These are phyloP conservation scores for Singerocomus rubriflavus DNA, from an alignment of 1,284 basidiomycete species.

Conservation along the genomic window DNA sequence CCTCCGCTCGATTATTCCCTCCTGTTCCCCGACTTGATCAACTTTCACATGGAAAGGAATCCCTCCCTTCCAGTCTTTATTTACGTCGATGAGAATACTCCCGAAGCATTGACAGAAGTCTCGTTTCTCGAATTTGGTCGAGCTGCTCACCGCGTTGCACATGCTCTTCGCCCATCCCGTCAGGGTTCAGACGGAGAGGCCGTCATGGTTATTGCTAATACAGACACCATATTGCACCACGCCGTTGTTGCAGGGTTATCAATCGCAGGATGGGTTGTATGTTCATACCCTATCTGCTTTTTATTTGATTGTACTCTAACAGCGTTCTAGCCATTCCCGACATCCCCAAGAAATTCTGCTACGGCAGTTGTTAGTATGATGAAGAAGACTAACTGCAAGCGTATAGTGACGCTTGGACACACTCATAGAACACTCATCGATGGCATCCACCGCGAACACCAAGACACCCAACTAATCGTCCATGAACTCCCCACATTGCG, in stretches of 20 bases:
- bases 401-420: conserved; percentile 24
- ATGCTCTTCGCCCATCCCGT: conserved; percentile 15
- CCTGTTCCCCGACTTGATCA: conserved; percentile 25
- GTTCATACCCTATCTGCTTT: not conserved
- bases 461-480: conserved; percentile 3
- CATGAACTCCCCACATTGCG: conserved; percentile 29
- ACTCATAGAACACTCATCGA: conserved; percentile 24
- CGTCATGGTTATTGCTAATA: conserved; percentile 29
- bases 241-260: conserved; percentile 25
- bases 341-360: conserved; percentile 32
- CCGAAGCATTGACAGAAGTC: conserved; percentile 11
- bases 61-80: conserved; percentile 21
- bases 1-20: conserved; percentile 28
- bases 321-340: conserved; percentile 28
- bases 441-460: conserved; percentile 5
- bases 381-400: conserved; percentile 26
- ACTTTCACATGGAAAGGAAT: conserved; percentile 32
- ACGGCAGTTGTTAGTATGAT: conserved; percentile 28
- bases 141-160: conserved; percentile 27
- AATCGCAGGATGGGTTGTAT: conserved; percentile 30
- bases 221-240: conserved; percentile 29
- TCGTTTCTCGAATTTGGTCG: conserved; percentile 26
- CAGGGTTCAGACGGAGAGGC: conserved; percentile 19
- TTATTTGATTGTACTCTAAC: not conserved
- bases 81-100: conserved; percentile 15